Evolutionary conservation across 805 yeast species (phyloP), one percentile per base, ranked within the genome.

Genomic region (Danielia oregonensis): DNA sequence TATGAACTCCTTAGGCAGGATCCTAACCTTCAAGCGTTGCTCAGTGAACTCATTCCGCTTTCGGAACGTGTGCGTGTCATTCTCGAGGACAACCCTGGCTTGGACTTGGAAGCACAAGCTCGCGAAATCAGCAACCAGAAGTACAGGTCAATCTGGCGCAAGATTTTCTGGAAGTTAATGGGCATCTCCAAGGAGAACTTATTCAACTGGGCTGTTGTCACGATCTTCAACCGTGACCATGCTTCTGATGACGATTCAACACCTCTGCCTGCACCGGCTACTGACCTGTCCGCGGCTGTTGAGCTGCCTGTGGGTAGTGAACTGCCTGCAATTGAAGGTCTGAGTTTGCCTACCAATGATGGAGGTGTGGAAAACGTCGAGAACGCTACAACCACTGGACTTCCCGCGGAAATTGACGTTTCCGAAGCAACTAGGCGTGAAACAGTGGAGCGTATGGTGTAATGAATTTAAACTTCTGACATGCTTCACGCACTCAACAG

Each of bases 81-180:
- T 32, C 52, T 62, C 39, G 46, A 51, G n/a, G 40, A 49, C 12
- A 41, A 54, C 23, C 27, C 48, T 1, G 56, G 68, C 24, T 57
- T 61, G 7, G 61, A 70, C 28, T 42, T 78, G 12, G 80, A 76
- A 44, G 61, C 49, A 7, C 42, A 53, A 11, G 83, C 81, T 0
- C 61, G 51, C 19, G 59, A 57, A 18, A 42, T 55, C 4, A 66
- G 78, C 4, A 46, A 57, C 11, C 34, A 40, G 22, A 72, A 52
- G 40, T 64, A 54, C 52, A 51, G 60, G 12, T 37, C 42, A 22
- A 6, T 52, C 30, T 42, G 63, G 45, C 55, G 60, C 53, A 47
- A 45, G 40, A 11, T 71, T 0, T 74, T 74, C 51, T 79, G 84
- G 82, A 54, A 52, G 25, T 17, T 74, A 4, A 74, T 80, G 80